These are phyloP conservation scores for Cercospora sojina DNA, from an alignment of 2,329 filamentous ascomycete species.

Conservation along the genomic window DNA sequence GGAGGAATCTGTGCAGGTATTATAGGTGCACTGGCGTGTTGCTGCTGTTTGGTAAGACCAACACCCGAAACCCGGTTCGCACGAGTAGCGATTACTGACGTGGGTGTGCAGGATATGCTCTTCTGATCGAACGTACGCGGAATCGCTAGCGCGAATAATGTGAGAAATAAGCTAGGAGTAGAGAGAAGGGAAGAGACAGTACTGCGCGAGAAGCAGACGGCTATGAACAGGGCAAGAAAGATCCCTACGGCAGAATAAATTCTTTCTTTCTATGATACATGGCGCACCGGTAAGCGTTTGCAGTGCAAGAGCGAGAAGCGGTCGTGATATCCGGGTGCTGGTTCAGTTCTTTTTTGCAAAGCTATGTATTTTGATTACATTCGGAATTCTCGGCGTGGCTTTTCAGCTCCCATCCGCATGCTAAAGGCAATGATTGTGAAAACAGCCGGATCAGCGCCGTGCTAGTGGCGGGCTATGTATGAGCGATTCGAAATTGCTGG, in stretches of 20 bases:
- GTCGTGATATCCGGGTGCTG: background rate
- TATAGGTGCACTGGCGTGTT: conserved; percentile 41
- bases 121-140: background rate
- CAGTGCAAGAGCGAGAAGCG: background rate
- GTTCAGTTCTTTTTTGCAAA: background rate
- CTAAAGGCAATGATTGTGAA: too few relatives aligned
- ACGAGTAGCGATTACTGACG: background rate
- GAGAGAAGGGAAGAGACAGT: background rate
- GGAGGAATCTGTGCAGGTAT: conserved; percentile 42
- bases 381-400: background rate
- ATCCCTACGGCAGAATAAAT: background rate
- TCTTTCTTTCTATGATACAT: background rate
- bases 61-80: background rate
- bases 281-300: background rate
- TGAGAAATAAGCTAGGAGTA: background rate
- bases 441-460: too few relatives aligned
- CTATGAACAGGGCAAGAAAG: background rate
- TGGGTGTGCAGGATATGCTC: background rate
- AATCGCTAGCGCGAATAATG: background rate
- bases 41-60: conserved; percentile 46
- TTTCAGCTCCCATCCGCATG: too few relatives aligned
- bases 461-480: too few relatives aligned
- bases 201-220: background rate
- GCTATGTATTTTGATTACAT: background rate
- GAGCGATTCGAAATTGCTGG: background rate